These are phyloP conservation scores for Phylloporus sp. DNA, from an alignment of 1,284 basidiomycete genomes.

Conservation along the genomic window DNA sequence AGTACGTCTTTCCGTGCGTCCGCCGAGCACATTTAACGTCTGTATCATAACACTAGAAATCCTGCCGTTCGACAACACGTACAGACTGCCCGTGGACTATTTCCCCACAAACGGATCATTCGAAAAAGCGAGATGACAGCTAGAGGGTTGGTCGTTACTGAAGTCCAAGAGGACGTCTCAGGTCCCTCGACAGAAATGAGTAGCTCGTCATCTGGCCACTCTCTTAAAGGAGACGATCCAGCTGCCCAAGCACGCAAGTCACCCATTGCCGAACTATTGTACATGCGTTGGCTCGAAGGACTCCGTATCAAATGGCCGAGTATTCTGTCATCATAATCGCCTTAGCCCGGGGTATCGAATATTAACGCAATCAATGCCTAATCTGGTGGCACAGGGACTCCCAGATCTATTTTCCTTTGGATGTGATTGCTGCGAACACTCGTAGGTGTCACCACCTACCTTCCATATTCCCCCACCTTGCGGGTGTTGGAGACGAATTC, in stretches of 20 bases:
- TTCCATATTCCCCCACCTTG: slow-evolving; percentile 2
- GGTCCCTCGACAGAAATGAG: slow-evolving; percentile 47
- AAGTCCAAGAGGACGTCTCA: slow-evolving; percentile 70
- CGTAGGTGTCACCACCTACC: neutral
- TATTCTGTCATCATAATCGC: slow-evolving; percentile 49
- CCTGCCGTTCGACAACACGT: slow-evolving; percentile 74
- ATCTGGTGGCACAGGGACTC: neutral
- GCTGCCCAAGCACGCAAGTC: slow-evolving; percentile 56
- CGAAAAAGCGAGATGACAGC: slow-evolving; percentile 83
- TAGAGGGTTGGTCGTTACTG: slow-evolving; percentile 77
- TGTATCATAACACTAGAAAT: slow-evolving; percentile 52
- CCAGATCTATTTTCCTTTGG: slow-evolving; percentile 1
- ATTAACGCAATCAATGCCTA: neutral
- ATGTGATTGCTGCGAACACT: neutral
- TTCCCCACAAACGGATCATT: slow-evolving; percentile 78
- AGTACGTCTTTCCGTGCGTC: slow-evolving; percentile 55
- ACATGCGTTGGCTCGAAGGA: slow-evolving; percentile 95
- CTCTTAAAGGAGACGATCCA: slow-evolving; percentile 41
- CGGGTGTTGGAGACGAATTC: neutral
- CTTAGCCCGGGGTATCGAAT: neutral
- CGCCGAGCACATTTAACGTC: slow-evolving; percentile 3
- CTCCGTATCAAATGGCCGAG: slow-evolving; percentile 88
- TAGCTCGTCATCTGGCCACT: slow-evolving; percentile 32
- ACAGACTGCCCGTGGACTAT: slow-evolving; percentile 71
- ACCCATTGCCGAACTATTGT: slow-evolving; percentile 92